Evolutionary conservation across 768 basidiomycete species (phyloP), one percentile per base, ranked within the genome.

Genomic region (Tylopilus plumbeoviolaceoides): DNA sequence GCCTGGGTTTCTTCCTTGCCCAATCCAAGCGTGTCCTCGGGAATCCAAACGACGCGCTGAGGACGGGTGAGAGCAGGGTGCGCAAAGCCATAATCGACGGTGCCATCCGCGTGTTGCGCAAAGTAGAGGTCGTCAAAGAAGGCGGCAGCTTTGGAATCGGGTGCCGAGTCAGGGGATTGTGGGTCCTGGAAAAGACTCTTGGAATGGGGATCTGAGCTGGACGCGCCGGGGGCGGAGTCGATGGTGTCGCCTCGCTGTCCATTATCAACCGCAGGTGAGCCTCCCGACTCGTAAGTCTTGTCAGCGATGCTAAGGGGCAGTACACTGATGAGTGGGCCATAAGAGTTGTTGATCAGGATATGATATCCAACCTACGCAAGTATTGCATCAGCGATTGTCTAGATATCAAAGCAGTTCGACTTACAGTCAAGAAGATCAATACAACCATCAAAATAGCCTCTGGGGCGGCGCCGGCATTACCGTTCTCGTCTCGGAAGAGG

Each of bases 391-490:
- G 25, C 3, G 44, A 38, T 28, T 47, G 18, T 31, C 20, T 23
- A 27, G 31, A 28, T n/a, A 30, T 21, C 12, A 10, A 15, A 30
- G 35, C 15, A 11, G 8, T 15, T 15, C 7, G 17, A 47, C 88
- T 64, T 61, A 91, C 90, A 7, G 97, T 98, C 55, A 92, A 54
- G 20, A 83, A 70, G 56, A 98, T 90, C 50, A 99, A 73, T 6
- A 95, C 81, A 27, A 98, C 66, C 89, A 91, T 91, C 47, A 97
- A 68, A 28, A 79, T 84, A 10, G 86, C 97, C 69, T 97, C 80
- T 0, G 89, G 77, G 0, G 89, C 51, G 1, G 90, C 82, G 25
- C 78, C 78, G 1, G 82, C 67, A 0, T 84, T 74, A 0, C 69
- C 54, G 27, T 83, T 72, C 21, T 72, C 62, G 58, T 92, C 71